phyloP scores from a whole-genome alignment of 108 stramenopile species.

The Cyclotella atomus region DNA sequence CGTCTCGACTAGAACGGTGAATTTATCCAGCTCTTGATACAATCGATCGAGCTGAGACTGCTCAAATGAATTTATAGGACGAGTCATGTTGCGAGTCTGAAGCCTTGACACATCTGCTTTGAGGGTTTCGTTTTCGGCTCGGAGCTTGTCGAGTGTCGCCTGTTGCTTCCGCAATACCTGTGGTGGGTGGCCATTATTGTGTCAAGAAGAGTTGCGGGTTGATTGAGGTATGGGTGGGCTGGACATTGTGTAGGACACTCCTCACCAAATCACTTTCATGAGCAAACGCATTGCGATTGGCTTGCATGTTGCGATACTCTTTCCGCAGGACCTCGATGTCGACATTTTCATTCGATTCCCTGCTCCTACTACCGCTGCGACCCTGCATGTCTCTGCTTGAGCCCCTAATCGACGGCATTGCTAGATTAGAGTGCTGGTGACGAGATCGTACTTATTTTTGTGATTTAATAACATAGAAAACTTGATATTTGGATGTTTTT shows the following conservation, averaged over 20 bases:
- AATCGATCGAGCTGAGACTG: slow-evolving; percentile 59
- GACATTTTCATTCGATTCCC: slow-evolving; percentile 32
- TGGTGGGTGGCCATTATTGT: neutral
- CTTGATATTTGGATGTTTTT: too few species aligned
- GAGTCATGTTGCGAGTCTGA: slow-evolving; percentile 63
- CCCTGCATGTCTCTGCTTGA: neutral
- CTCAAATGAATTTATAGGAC: slow-evolving; percentile 56
- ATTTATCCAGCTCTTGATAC: slow-evolving; percentile 63
- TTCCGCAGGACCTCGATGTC: slow-evolving; percentile 80
- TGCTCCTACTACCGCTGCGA: neutral
- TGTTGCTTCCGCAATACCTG: slow-evolving; percentile 84
- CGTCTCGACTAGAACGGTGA: slow-evolving; percentile 49
- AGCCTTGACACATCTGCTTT: slow-evolving; percentile 78
- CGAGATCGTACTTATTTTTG: neutral
- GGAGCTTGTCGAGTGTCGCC: slow-evolving; percentile 71
- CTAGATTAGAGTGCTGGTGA: too few species aligned
- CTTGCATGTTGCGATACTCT: slow-evolving; percentile 89
- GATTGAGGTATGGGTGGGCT: too few species aligned
- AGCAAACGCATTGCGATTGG: slow-evolving; percentile 83
- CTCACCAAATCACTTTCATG: slow-evolving; percentile 65
- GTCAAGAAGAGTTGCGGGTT: too few species aligned
- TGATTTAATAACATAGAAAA: too few species aligned
- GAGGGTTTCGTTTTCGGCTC: slow-evolving; percentile 73
- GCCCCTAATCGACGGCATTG: neutral
- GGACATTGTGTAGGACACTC: neutral